phyloP scores from a whole-genome alignment of 345 rosid genomes.

The Lumnitzera littorea region DNA sequence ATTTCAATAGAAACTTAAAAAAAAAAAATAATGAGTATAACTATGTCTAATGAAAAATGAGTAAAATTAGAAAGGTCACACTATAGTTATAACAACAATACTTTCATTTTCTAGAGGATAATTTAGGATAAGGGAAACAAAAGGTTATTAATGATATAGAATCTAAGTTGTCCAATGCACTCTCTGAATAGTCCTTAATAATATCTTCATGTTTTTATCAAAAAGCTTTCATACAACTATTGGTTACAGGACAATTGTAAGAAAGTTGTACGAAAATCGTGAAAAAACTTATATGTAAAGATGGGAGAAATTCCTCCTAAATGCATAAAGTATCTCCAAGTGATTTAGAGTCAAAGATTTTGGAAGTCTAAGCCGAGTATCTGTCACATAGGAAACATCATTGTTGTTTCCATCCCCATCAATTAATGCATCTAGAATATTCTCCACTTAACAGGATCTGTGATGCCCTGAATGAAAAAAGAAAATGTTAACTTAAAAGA shows the following conservation, averaged over 20 bases:
- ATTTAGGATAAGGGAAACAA: too few relatives aligned
- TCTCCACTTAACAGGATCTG: conserved; percentile 51
- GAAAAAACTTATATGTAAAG: too few relatives aligned
- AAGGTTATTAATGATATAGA: too few relatives aligned
- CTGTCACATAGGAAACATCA: conserved; percentile 37
- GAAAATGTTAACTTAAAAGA: conserved; percentile 6
- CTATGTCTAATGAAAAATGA: neutral
- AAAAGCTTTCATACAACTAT: neutral
- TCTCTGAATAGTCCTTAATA: too few relatives aligned
- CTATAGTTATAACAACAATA: too few relatives aligned
- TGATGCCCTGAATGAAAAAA: conserved; percentile 47
- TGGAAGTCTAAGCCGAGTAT: conserved; percentile 57
- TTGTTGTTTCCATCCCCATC: conserved; percentile 46
- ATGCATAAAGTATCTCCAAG: conserved; percentile 35
- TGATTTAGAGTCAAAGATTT: conserved; percentile 33
- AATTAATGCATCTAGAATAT: conserved; percentile 34
- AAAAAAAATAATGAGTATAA: neutral
- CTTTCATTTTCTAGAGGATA: too few relatives aligned
- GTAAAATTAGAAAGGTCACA: too few relatives aligned
- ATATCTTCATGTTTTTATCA: too few relatives aligned
- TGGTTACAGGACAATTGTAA: neutral
- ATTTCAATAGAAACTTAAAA: neutral
- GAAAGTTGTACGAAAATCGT: too few relatives aligned
- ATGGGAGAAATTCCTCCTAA: neutral
- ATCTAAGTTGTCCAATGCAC: too few relatives aligned